Base-by-base conservation (phyloP, 2,329 filamentous ascomycete genomes). In the Mycosphaerelloides madeirae region DNA sequence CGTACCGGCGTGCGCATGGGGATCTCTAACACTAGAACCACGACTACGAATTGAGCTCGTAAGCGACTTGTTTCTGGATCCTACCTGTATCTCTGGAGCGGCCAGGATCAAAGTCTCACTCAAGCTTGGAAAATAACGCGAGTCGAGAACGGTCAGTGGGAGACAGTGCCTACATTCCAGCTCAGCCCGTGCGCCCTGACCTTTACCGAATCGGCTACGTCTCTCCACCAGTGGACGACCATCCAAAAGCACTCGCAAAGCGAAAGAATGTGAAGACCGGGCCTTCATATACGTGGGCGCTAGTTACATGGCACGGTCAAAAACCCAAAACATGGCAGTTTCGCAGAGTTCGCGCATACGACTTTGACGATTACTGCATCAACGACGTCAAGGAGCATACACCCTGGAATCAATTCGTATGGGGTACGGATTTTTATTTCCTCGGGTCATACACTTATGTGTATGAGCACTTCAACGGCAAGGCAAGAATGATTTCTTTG, bases 311-410 rank as follows among this genome's bases (percentile, higher is more conserved):
- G 29, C 11, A 41, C 31, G 9, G 39, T 28, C 19, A 40, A 11
- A 19, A 36, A 5, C n/a, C 36, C 12, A 37, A 32, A 7, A 22
- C 1, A 3, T 2, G 39, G 25, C 29, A 36, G 4, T 41, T 44
- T 31, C 34, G 33, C 18, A 20, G 29, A 28, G 18, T 31, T 12
- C 44, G 44, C 14, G 48, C 29, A 4, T 50, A 41, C 35, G 44
- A 45, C 14, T 44, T 50, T 29, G 33, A 44, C 12, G 48, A 50
- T 2, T 41, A 42, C 29, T 47, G 44, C 18, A 47, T 50, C 16
- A 44, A 44, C 13, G 37, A 48, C 36, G n/a, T 32, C 3, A 15
- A 40, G 2, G 41, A 50, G 15, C 12, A 18, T 6, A 31, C 13
- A 6, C 14, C 14, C 2, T 36, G 37, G 29, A 43, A 33, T 16